A percentile compares a stretch with the other conserved stretches of the same genome.
These are phyloP conservation scores for Solanum ossicruentum DNA, from an alignment of 257 asterid genomes.

Conservation along the genomic window DNA sequence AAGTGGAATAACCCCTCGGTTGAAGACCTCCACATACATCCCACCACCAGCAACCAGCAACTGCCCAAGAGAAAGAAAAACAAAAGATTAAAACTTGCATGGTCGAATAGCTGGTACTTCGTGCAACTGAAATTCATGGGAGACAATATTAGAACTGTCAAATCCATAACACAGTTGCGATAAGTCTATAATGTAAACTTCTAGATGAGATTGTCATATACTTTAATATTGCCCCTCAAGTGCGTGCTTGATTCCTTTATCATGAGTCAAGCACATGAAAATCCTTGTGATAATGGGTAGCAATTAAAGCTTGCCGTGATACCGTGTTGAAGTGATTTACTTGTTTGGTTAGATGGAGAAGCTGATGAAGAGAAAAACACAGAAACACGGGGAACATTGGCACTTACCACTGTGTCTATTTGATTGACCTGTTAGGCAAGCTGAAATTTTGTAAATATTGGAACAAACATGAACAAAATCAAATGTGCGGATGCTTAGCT, in stretches of 20 bases:
- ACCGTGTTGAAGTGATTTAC: background rate
- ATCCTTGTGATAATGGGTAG: background rate
- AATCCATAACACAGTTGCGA: background rate
- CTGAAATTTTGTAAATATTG: background rate
- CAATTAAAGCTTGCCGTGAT: background rate
- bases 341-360: background rate
- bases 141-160: background rate
- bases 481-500: background rate
- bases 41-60: slow-evolving; percentile 94
- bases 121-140: background rate
- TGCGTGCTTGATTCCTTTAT: background rate
- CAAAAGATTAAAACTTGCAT: background rate
- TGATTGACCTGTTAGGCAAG: background rate
- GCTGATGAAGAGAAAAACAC: background rate
- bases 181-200: background rate
- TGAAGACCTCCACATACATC: slow-evolving; percentile 92
- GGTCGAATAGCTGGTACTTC: background rate
- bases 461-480: background rate
- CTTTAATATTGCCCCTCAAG: background rate
- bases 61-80: slow-evolving; percentile 19
- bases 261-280: background rate
- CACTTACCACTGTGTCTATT: background rate
- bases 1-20: slow-evolving; percentile 89
- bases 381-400: background rate
- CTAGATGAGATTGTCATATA: background rate